Conservation (phyloP, 176 grass and related monocot genomes). For the Olyra latifolia region DNA sequence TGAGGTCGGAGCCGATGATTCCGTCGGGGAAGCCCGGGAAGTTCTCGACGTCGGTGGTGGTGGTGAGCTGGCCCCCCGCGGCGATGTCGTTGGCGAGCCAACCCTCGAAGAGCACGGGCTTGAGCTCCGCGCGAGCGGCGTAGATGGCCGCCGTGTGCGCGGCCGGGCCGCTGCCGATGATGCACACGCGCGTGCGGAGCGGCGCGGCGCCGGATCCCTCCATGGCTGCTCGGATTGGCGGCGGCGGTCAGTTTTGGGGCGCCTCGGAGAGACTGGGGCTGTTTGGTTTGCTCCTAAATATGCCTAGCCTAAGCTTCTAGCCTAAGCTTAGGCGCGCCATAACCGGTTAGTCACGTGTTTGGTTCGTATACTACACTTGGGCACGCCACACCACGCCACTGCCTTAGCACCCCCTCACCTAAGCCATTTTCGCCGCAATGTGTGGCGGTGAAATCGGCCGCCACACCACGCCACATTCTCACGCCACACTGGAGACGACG, state of each 20-base stretch:
- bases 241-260: conserved; percentile 16
- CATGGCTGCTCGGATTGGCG: conserved; percentile 47
- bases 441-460: too few relatives aligned
- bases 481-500: too few relatives aligned
- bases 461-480: too few relatives aligned
- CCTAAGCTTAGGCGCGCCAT: too few relatives aligned
- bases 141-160: conserved; percentile 96
- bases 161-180: conserved; percentile 91
- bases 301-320: too few relatives aligned
- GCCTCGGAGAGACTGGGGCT: too few relatives aligned
- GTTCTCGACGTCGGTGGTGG: conserved; percentile 98
- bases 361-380: too few relatives aligned
- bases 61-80: conserved; percentile 77
- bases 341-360: too few relatives aligned
- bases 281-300: too few relatives aligned
- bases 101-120: conserved; percentile 88
- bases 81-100: conserved; percentile 92
- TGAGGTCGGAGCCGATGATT: conserved; percentile 79
- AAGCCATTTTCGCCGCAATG: too few relatives aligned
- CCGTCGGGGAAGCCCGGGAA: conserved; percentile 85
- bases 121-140: conserved; percentile 83
- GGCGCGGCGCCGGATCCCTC: conserved; percentile 50
- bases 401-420: too few relatives aligned
- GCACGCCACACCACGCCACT: too few relatives aligned
- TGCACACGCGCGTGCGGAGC: conserved; percentile 70